Base-by-base conservation (phyloP, 73 alveolate species). In the Paramecium biaurelia region DNA sequence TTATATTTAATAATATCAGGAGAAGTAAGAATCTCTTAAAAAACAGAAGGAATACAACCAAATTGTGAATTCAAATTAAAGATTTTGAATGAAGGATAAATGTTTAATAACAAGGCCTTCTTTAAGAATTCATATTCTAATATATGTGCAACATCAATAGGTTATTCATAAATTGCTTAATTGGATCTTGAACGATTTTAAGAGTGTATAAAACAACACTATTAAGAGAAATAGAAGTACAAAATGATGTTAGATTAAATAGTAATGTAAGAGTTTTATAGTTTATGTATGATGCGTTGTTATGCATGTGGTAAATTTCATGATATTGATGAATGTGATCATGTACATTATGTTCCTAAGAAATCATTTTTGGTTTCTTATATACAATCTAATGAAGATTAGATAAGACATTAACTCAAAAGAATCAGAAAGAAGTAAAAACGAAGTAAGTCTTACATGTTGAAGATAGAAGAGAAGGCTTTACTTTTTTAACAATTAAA, bases 271-370 rank as follows among this genome's bases (percentile, higher is more conserved):
- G 47, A 79, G 15, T 12, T 23, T 24, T 8, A 43, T 79, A 41
- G 49, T 43, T 79, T 43, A 9, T 38, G 76, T 45, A 11, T 23
- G 9, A 20, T 79, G 32, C 20, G 32, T 24, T 79, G 90, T 79
- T 79, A 79, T 42, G 90, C 90, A 79, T 79, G 90, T 79, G 70
- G 47, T 1, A 20, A 45, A 26, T 24, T 30, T 79, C 90, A 79
- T 47, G 90, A 79, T 14, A 79, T 79, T 15, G 90, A 79, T 45
- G 45, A 43, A 21, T 79, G 90, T 24, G 32, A 38, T 20, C 30
- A 47, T 24, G 90, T 79, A 23, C 90, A 79, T 47, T 79, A 79
- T 79, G 90, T 47, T 8, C 53, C 76, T 15, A 79, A 79, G 30
- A 32, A 45, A 26, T 38, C 32, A 1, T 24, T 79, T 38, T 34